These are phyloP conservation scores for Salix dunnii DNA, from an alignment of 345 rosid genomes.

Conservation along the genomic window DNA sequence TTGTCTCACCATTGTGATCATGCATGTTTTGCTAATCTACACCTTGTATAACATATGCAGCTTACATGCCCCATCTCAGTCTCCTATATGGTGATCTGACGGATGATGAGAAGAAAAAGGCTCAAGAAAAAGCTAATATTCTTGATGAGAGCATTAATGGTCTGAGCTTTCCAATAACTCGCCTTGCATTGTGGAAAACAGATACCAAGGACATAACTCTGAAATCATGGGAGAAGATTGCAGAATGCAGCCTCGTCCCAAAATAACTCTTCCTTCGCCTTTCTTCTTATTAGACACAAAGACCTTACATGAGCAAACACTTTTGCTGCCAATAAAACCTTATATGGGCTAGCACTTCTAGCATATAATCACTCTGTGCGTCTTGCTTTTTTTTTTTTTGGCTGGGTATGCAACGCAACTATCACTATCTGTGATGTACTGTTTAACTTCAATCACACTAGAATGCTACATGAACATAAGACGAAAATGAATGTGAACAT, in stretches of 20 bases:
- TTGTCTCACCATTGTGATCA: background rate
- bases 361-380: background rate
- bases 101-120: constrained; percentile 71
- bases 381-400: background rate
- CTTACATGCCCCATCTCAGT: constrained; percentile 92
- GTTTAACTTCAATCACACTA: background rate
- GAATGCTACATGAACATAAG: too few relatives aligned
- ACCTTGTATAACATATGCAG: constrained; percentile 30
- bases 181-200: constrained; percentile 62
- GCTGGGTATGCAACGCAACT: background rate
- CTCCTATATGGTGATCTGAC: constrained; percentile 66
- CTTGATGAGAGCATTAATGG: constrained; percentile 51
- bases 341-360: background rate
- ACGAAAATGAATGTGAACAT: too few relatives aligned
- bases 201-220: constrained; percentile 56
- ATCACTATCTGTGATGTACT: background rate
- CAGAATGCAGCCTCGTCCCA: constrained; percentile 46
- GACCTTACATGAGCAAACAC: background rate
- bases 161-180: constrained; percentile 50
- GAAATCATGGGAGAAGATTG: constrained; percentile 75
- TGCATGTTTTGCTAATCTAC: background rate
- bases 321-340: too few relatives aligned
- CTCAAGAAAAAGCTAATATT: constrained; percentile 50
- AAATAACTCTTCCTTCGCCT: constrained; percentile 18
- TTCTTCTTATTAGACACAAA: background rate